Conservation (phyloP, 257 asterid genomes). For the Nicotiana benthamiana region DNA sequence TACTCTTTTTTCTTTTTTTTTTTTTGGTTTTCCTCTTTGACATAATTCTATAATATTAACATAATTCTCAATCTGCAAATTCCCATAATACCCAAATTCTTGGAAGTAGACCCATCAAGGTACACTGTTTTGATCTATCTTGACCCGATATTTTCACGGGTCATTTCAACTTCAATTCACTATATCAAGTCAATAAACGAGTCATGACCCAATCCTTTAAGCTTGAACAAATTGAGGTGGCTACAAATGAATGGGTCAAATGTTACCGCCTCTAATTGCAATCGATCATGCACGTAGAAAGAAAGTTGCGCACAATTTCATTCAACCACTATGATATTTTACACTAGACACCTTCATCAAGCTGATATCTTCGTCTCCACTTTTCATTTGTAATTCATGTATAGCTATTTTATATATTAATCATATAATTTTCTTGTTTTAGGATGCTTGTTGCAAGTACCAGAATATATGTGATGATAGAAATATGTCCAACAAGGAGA, state of each 20-base stretch:
- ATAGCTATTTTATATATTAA: no score
- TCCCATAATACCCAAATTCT: background rate
- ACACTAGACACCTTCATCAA: background rate
- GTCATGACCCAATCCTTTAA: background rate
- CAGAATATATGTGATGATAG: background rate
- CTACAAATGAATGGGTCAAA: background rate
- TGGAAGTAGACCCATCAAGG: background rate
- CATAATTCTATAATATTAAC: background rate
- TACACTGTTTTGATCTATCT: background rate
- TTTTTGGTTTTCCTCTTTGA: background rate
- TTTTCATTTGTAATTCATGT: background rate
- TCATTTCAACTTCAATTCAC: background rate
- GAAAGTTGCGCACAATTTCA: background rate
- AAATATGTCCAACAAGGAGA: background rate
- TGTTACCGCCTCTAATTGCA: background rate
- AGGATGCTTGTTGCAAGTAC: conserved; percentile 1
- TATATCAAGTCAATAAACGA: background rate
- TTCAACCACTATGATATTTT: background rate
- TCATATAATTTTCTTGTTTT: no score
- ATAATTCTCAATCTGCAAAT: background rate
- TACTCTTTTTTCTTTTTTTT: background rate
- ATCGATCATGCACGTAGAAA: background rate
- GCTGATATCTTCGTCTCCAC: background rate
- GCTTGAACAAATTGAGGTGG: background rate
- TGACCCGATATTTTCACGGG: background rate